phyloP scores from a whole-genome alignment of 2,329 filamentous ascomycete genomes.

The Neonectria punicea region DNA sequence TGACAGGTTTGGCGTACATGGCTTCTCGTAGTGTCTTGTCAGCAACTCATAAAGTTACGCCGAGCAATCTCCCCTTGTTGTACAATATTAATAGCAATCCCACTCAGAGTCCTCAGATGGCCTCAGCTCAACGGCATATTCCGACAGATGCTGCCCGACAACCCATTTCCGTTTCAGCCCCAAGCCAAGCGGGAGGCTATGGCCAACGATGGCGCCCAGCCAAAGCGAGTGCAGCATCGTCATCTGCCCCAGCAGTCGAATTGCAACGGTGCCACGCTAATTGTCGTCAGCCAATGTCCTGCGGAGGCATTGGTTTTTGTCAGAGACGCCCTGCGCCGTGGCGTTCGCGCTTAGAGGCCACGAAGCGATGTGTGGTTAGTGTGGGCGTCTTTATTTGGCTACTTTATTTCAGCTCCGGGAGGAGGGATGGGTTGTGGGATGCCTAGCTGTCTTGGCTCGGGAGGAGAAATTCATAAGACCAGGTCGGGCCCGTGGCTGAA shows the following conservation, averaged over 20 bases:
- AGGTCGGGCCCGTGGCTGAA: too few relatives aligned
- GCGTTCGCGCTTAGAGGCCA: background rate
- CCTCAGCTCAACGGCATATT: background rate
- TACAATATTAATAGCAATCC: background rate
- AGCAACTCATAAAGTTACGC: background rate
- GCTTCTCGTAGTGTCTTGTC: background rate
- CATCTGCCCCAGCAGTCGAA: background rate
- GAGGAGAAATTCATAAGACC: too few relatives aligned
- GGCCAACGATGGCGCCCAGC: background rate
- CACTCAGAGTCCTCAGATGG: background rate
- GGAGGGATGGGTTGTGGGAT: too few relatives aligned
- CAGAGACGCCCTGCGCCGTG: background rate
- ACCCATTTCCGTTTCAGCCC: background rate
- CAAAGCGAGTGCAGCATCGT: background rate
- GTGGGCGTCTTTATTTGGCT: too few relatives aligned
- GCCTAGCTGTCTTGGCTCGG: too few relatives aligned
- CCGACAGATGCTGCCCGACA: background rate
- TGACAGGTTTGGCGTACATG: too few relatives aligned
- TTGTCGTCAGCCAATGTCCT: background rate
- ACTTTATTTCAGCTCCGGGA: too few relatives aligned
- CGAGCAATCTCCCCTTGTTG: background rate
- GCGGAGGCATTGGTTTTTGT: background rate
- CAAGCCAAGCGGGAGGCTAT: background rate
- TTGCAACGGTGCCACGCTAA: background rate
- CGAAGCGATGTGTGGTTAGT: too few relatives aligned